A percentile compares a stretch with the other conserved stretches of the same genome.
phyloP scores from a whole-genome alignment of 345 rosid species.

The Combretum micranthum region DNA sequence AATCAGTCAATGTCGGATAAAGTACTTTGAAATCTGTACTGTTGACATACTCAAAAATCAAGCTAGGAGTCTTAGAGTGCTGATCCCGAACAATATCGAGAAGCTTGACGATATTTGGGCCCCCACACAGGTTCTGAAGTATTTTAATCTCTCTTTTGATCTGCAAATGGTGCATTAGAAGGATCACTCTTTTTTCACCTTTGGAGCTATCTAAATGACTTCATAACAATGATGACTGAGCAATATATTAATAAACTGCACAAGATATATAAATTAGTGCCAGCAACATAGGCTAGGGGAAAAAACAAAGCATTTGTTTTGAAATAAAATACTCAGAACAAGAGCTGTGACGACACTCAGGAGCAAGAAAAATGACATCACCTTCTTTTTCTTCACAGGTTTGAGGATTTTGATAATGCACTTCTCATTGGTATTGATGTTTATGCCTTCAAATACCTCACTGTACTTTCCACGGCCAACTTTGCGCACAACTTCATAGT shows the following conservation, averaged over 20 bases:
- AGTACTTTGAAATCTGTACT: slow-evolving; percentile 78
- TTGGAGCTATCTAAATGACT: background rate
- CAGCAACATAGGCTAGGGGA: too few relatives aligned
- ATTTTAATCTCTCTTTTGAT: slow-evolving; percentile 80
- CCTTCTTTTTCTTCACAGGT: slow-evolving; percentile 92
- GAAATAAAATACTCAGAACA: background rate
- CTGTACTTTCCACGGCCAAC: slow-evolving; percentile 84
- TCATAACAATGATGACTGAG: background rate
- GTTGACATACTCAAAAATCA: slow-evolving; percentile 78
- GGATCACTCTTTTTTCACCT: background rate
- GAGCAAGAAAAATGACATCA: slow-evolving; percentile 12
- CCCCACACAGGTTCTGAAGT: slow-evolving; percentile 80
- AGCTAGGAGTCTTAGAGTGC: slow-evolving; percentile 76
- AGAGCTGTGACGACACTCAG: background rate
- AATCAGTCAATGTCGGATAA: slow-evolving; percentile 83
- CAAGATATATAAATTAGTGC: too few relatives aligned
- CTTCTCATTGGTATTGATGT: slow-evolving; percentile 59
- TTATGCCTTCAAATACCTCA: slow-evolving; percentile 77
- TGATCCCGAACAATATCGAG: slow-evolving; percentile 75
- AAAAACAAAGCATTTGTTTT: too few relatives aligned
- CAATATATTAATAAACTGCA: too few relatives aligned
- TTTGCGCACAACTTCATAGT: slow-evolving; percentile 83
- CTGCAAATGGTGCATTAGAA: slow-evolving; percentile 26
- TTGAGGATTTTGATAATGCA: slow-evolving; percentile 78
- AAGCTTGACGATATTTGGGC: slow-evolving; percentile 66